Base-by-base conservation (phyloP, 2,329 filamentous ascomycete genomes). In the Alternaria burnsii region DNA sequence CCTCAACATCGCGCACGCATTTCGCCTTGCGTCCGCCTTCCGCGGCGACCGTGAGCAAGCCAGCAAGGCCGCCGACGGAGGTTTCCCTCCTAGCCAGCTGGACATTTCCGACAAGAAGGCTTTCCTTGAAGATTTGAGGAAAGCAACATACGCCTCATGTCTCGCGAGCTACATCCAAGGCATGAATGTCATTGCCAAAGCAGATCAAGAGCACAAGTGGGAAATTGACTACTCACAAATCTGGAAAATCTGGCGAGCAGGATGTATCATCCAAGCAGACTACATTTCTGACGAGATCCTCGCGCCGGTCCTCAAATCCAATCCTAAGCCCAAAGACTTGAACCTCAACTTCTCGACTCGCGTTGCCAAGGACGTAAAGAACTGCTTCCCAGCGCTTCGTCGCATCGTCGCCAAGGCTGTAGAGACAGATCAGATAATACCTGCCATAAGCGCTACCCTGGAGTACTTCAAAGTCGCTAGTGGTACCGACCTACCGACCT, bases 231-330 rank as follows among this genome's bases (percentile, higher is more conserved):
- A 85, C 67, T 71, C 73, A 14, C 79, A 82, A 28, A 80, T 87
- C 3, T 78, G 87, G 47, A 82, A 86, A 70, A 88, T 91, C 65
- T 91, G 89, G 89, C 84, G 88, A 2, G 87, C 83, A 0, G 89
- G 90, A 8, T 91, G 89, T 75, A 91, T 92, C 74, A 91, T 92
- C 71, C 86, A 89, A 69, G 84, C 86, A 1, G 88, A 91, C 65
- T 82, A 86, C 66, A 88, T 92, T 61, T 84, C 85, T 3, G 68
- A 74, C 50, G 84, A 88, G 52, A 74, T 91, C 30, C 80, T 91
- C 3, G 79, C 82, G 6, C 75, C 77, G 0, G 78, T 85, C 48
- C 84, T 81, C 28, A 69, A 70, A n/a, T 64, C 64, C 6, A 67
- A 69, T 5, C 63, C 66, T 1, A 62, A 64, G 1, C 74, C 80